Evolutionary conservation across 73 alveolate genomes (phyloP), one percentile per base, ranked within the genome.

Genomic region (Diophrys appendiculata): DNA sequence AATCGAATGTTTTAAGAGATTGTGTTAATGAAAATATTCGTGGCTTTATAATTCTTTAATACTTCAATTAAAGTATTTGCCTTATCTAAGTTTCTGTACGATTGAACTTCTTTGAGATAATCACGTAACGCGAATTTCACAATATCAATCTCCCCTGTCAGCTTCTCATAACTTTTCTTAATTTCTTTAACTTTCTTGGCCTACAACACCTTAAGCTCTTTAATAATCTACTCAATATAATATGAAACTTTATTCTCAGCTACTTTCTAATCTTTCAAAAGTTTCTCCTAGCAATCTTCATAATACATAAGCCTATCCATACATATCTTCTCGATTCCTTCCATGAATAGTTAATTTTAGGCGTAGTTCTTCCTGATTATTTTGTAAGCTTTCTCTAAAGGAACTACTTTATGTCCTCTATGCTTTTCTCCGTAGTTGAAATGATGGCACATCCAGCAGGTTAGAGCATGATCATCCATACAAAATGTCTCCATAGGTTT

Each of bases 371-470:
- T 52, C 54, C 75, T 73, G 8, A 68, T 35, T 29, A 35, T 76
- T 32, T 82, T 67, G 28, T 72, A 69, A 0, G 92, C 92, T 78
- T 84, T 87, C 11, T 71, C 82, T 29, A 84, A 29, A 13, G 84
- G 23, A 0, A 84, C 92, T 14, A 84, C 87, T 52, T 69, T 84
- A 33, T 84, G 92, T 0, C 92, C 92, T 52, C 92, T 28, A 52
- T 84, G 92, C 11, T 65, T 81, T 31, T 76, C 87, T 2, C 81
- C 52, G 68, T 84, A 84, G 53, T 84, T 76, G 56, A 84, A 84
- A 54, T 84, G 76, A 54, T 84, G 92, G 74, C 92, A 84, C 92
- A 84, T 84, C 92, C 92, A 84, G 79, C 92, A 84, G 1, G 84
- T 84, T 32, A 84, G 77, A 64, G 76, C 69, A 25, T 84, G 76